Percentiles rank a stretch among this genome's conserved stretches.
Conservation (phyloP, 345 rosid species). For the Brassica incana region DNA sequence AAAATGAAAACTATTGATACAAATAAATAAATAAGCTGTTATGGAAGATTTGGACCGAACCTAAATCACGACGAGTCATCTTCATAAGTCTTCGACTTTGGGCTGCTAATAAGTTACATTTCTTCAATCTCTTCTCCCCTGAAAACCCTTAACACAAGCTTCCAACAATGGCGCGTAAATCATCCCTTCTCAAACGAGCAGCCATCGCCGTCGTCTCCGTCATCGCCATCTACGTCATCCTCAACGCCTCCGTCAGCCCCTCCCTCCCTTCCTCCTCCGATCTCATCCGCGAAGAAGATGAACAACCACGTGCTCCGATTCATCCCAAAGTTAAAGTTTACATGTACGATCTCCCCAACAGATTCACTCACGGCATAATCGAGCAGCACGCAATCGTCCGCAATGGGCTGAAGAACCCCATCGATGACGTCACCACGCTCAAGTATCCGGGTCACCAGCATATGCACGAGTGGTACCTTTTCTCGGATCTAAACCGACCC, state of each 20-base stretch:
- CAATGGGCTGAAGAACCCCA: conserved; percentile 2
- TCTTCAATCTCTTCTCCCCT: conserved; percentile 14
- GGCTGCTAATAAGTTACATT: not conserved
- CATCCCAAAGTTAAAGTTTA: conserved; percentile 49
- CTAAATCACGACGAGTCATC: not conserved
- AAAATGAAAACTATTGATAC: no score
- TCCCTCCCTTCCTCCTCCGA: conserved; percentile 43
- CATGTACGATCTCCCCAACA: conserved; percentile 82
- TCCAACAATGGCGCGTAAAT: conserved; percentile 72
- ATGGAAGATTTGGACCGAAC: no score
- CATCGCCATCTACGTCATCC: conserved; percentile 60
- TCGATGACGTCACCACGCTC: no score
- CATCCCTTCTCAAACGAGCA: conserved; percentile 64
- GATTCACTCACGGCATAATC: conserved; percentile 47
- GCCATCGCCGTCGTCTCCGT: conserved; percentile 48
- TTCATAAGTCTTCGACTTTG: not conserved
- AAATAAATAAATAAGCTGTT: no score
- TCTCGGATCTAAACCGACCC: conserved; percentile 60
- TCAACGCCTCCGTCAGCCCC: conserved; percentile 60
- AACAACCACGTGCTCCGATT: conserved; percentile 4
- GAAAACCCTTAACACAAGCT: conserved; percentile 30
- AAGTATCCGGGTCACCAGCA: conserved; percentile 99
- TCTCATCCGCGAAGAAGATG: conserved; percentile 19
- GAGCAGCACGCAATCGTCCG: conserved; percentile 8
- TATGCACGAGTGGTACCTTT: conserved; percentile 97